phyloP scores from a whole-genome alignment of 352 stramenopile species.

The Phytopythium delawarense region DNA sequence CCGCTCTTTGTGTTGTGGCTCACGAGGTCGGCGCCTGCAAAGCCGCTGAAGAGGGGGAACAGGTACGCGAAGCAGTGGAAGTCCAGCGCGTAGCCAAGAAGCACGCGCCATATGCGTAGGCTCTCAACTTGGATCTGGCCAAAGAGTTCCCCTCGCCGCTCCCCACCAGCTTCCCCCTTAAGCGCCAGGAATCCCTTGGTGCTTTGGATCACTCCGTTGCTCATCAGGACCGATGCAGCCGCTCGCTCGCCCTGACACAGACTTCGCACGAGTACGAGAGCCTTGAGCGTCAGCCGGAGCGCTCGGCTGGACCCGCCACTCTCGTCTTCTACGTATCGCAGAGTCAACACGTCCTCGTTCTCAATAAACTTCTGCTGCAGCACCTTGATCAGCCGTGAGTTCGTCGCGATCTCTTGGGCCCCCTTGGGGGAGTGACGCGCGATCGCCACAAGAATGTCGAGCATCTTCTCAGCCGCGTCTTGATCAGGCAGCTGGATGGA shows the following conservation, averaged over 20 bases:
- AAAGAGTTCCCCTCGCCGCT: slow-evolving; percentile 16
- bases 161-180: slow-evolving; percentile 13
- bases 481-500: slow-evolving; percentile 40
- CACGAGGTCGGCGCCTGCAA: slow-evolving; percentile 17
- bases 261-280: slow-evolving; percentile 34
- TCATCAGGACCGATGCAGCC: slow-evolving; percentile 31
- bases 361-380: slow-evolving; percentile 50
- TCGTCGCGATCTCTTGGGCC: slow-evolving; percentile 41
- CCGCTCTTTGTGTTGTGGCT: neutral
- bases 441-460: slow-evolving; percentile 50
- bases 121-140: slow-evolving; percentile 44
- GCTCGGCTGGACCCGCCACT: slow-evolving; percentile 21
- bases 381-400: slow-evolving; percentile 33
- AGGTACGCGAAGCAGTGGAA: slow-evolving; percentile 70
- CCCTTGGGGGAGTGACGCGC: slow-evolving; percentile 44
- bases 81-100: slow-evolving; percentile 60
- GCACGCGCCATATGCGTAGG: slow-evolving; percentile 57
- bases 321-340: slow-evolving; percentile 7
- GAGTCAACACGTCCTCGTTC: slow-evolving; percentile 38
- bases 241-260: slow-evolving; percentile 48
- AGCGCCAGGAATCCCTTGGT: slow-evolving; percentile 57
- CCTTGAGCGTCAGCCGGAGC: slow-evolving; percentile 36
- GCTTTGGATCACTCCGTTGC: slow-evolving; percentile 45
- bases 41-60: slow-evolving; percentile 48
- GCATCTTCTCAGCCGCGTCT: slow-evolving; percentile 37